Percentiles rank a stretch among this genome's conserved stretches.
Evolutionary conservation across 2,329 filamentous ascomycete genomes (phyloP).

Genomic region (Tothia fuscella): DNA sequence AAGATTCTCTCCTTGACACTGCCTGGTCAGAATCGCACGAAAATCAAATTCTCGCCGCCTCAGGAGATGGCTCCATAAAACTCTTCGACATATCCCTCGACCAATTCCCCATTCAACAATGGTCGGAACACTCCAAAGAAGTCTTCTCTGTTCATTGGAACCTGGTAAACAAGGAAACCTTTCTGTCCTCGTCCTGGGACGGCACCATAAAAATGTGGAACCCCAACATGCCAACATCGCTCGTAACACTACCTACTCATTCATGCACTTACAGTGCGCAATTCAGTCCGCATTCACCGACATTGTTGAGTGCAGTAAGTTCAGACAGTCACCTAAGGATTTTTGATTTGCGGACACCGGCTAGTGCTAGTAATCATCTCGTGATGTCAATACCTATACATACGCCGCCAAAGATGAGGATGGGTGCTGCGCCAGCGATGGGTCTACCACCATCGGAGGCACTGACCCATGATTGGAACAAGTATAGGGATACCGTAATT

Average conservation of each 20-base stretch:
- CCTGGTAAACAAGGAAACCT: slow-evolving; percentile 77
- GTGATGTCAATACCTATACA: slow-evolving; percentile 76
- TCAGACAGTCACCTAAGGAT: slow-evolving; percentile 82
- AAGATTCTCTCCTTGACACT: slow-evolving; percentile 91
- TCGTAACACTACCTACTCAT: slow-evolving; percentile 81
- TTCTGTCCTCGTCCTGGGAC: slow-evolving; percentile 89
- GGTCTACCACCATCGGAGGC: slow-evolving; percentile 61
- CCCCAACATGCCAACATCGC: slow-evolving; percentile 58
- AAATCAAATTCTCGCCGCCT: slow-evolving; percentile 80
- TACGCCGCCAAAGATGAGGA: slow-evolving; percentile 44
- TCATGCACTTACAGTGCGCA: slow-evolving; percentile 89
- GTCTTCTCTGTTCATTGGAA: slow-evolving; percentile 92
- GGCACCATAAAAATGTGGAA: slow-evolving; percentile 95
- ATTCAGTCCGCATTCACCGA: slow-evolving; percentile 79
- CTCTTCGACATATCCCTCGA: slow-evolving; percentile 76
- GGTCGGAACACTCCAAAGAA: slow-evolving; percentile 87
- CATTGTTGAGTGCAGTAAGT: slow-evolving; percentile 74
- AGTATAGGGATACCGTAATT: slow-evolving; percentile 75
- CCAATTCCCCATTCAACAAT: slow-evolving; percentile 80
- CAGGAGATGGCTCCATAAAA: slow-evolving; percentile 88
- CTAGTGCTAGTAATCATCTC: slow-evolving; percentile 78
- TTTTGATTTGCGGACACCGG: slow-evolving; percentile 82
- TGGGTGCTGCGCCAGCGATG: slow-evolving; percentile 27
- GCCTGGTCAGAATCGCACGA: slow-evolving; percentile 95
- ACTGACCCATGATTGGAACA: slow-evolving; percentile 98